Evolutionary conservation across 768 basidiomycete species (phyloP).

Genomic region (Pleurotus ostreatus): DNA sequence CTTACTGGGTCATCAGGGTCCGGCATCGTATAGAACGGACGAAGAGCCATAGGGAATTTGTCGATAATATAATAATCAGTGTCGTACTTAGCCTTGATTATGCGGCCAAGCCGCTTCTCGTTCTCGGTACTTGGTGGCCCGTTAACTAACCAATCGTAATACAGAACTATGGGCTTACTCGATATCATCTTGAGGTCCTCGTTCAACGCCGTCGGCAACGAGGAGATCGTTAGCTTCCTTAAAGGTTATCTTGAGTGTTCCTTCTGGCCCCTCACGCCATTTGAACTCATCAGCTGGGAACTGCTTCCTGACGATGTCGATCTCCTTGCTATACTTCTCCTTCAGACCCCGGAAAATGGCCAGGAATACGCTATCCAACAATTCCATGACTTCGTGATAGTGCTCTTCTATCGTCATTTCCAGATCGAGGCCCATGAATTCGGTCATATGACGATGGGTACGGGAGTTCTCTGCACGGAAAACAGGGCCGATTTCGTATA

Average conservation of each 20-base stretch:
- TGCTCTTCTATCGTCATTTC: slow-evolving; percentile 99
- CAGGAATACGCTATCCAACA: slow-evolving; percentile 84
- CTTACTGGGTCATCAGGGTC: slow-evolving; percentile 86
- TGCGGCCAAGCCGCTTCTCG: slow-evolving; percentile 86
- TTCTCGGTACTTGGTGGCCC: slow-evolving; percentile 72
- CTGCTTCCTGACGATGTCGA: slow-evolving; percentile 75
- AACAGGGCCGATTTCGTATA: slow-evolving; percentile 95
- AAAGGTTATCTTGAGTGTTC: slow-evolving; percentile 83
- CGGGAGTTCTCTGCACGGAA: slow-evolving; percentile 98
- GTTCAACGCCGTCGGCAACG: slow-evolving; percentile 77
- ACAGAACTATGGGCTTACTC: slow-evolving; percentile 44
- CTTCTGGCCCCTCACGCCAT: slow-evolving; percentile 87
- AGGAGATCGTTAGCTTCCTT: slow-evolving; percentile 85
- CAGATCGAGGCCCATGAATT: slow-evolving; percentile 97
- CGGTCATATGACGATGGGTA: slow-evolving; percentile 97
- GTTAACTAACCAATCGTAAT: slow-evolving; percentile 11
- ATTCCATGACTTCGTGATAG: slow-evolving; percentile 95
- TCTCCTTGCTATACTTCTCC: slow-evolving; percentile 75
- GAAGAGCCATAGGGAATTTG: slow-evolving; percentile 94
- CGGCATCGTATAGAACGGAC: slow-evolving; percentile 99
- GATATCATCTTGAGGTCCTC: slow-evolving; percentile 84
- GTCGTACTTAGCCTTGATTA: slow-evolving; percentile 90
- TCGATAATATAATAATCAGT: slow-evolving; percentile 99
- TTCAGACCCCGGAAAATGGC: slow-evolving; percentile 82
- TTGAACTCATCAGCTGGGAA: slow-evolving; percentile 96